These are phyloP conservation scores for Coniochaeta sp. DNA, from an alignment of 2,329 filamentous ascomycete genomes.

Conservation along the genomic window DNA sequence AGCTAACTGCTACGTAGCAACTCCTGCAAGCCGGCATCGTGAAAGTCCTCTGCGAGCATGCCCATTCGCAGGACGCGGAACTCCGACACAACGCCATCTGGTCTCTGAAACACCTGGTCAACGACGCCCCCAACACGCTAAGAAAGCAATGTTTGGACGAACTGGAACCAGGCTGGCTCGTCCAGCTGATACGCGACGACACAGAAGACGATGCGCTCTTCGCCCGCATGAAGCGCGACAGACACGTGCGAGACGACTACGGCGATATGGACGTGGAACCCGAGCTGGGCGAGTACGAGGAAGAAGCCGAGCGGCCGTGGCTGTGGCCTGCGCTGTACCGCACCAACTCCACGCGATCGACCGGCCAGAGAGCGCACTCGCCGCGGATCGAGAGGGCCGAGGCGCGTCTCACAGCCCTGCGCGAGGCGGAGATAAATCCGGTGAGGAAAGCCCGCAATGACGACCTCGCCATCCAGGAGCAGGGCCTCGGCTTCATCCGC, in stretches of 20 bases:
- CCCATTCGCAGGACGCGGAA: slow-evolving; percentile 70
- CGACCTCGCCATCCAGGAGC: slow-evolving; percentile 81
- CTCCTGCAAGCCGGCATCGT: slow-evolving; percentile 69
- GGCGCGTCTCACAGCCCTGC: slow-evolving; percentile 39
- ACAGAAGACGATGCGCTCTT: slow-evolving; percentile 44
- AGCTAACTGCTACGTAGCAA: slow-evolving; percentile 38
- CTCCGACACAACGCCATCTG: slow-evolving; percentile 82
- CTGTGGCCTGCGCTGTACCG: slow-evolving; percentile 12
- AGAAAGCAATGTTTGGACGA: slow-evolving; percentile 74
- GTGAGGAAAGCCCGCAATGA: slow-evolving; percentile 63
- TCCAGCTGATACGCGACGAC: slow-evolving; percentile 65
- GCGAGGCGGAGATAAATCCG: slow-evolving; percentile 62
- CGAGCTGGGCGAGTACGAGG: slow-evolving; percentile 28
- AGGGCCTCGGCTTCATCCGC: slow-evolving; percentile 80
- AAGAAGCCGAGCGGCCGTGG: slow-evolving; percentile 12
- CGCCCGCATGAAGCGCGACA: slow-evolving; percentile 14
- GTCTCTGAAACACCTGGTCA: slow-evolving; percentile 86
- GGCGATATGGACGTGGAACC: slow-evolving; percentile 43
- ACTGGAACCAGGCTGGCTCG: slow-evolving; percentile 71
- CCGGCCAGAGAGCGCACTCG: slow-evolving; percentile 21
- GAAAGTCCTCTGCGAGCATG: slow-evolving; percentile 72
- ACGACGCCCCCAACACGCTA: slow-evolving; percentile 60
- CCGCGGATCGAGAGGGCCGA: slow-evolving; percentile 41
- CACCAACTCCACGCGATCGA: slow-evolving; percentile 8
- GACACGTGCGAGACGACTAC: slow-evolving; percentile 25